Evolutionary conservation across 306 rosid genomes (phyloP).

Genomic region (Quercus agrifolia): DNA sequence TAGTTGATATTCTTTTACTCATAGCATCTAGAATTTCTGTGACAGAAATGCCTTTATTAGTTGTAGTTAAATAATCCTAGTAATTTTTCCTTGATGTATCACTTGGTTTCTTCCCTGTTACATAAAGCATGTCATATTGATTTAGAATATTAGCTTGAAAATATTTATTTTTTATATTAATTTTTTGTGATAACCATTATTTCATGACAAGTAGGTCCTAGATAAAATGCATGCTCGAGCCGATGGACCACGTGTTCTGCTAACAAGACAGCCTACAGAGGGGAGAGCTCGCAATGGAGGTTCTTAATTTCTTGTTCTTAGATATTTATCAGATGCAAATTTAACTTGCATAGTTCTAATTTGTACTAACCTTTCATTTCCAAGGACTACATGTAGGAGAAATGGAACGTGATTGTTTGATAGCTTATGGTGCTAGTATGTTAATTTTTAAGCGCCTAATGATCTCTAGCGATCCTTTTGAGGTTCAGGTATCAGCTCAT

Average conservation of each 20-base stretch:
- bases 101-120: not conserved
- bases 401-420: slow-evolving; percentile 95
- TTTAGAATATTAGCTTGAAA: not conserved
- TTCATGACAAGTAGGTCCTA: slow-evolving; percentile 56
- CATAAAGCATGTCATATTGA: not conserved
- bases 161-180: not conserved
- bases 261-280: slow-evolving; percentile 93
- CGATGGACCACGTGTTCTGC: slow-evolving; percentile 62
- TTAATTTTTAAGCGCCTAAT: slow-evolving; percentile 78
- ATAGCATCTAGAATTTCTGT: not conserved
- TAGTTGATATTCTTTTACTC: not conserved
- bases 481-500: slow-evolving; percentile 65
- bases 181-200: not conserved
- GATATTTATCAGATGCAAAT: not conserved
- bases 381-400: slow-evolving; percentile 92
- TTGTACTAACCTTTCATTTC: slow-evolving; percentile 14
- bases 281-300: slow-evolving; percentile 97
- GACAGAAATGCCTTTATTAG: not conserved
- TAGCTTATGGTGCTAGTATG: slow-evolving; percentile 98
- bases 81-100: not conserved
- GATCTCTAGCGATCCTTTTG: slow-evolving; percentile 91
- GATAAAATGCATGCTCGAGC: slow-evolving; percentile 99
- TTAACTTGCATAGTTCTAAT: not conserved
- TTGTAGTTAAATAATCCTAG: not conserved
- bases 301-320: slow-evolving; percentile 19